Percentiles rank a stretch among this genome's conserved stretches.
Conservation (phyloP, 768 basidiomycete genomes). For the Pleurotus sapidus region DNA sequence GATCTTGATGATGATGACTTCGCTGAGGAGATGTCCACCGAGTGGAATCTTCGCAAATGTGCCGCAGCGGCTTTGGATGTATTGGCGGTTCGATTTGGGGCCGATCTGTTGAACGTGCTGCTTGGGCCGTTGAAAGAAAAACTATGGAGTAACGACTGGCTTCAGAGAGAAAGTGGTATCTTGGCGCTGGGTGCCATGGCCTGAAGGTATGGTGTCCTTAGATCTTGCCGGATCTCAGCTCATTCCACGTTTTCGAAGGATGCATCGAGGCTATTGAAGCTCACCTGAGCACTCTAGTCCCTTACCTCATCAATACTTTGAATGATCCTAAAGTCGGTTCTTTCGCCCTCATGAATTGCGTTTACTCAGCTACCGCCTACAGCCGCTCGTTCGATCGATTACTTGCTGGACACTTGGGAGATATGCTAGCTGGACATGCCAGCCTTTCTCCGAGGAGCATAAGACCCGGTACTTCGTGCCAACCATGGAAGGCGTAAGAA, state of each 20-base stretch:
- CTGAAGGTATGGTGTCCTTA: conserved; percentile 64
- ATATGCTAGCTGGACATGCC: conserved; percentile 97
- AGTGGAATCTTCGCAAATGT: conserved; percentile 99
- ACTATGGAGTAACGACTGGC: conserved; percentile 90
- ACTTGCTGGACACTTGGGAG: conserved; percentile 99
- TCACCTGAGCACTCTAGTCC: conserved; percentile 89
- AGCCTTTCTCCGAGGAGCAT: conserved; percentile 80
- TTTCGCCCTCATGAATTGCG: conserved; percentile 9
- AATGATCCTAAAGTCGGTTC: conserved; percentile 82
- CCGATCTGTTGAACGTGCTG: conserved; percentile 86
- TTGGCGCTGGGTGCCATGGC: conserved; percentile 97
- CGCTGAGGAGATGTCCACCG: conserved; percentile 94
- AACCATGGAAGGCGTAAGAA: conserved; percentile 90
- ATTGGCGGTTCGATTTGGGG: conserved; percentile 87
- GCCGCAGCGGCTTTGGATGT: conserved; percentile 97
- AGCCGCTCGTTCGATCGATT: conserved; percentile 97
- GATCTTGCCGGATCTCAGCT: background rate
- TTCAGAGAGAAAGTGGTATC: conserved; percentile 93
- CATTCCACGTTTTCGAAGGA: conserved; percentile 43
- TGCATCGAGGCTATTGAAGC: conserved; percentile 96
- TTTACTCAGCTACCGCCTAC: conserved; percentile 12
- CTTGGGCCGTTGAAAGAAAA: conserved; percentile 90
- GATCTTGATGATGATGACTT: conserved; percentile 89
- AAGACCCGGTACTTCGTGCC: conserved; percentile 91
- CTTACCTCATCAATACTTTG: conserved; percentile 87